phyloP scores from a whole-genome alignment of 2,329 filamentous ascomycete species.

The Sclerotinia trifoliorum region DNA sequence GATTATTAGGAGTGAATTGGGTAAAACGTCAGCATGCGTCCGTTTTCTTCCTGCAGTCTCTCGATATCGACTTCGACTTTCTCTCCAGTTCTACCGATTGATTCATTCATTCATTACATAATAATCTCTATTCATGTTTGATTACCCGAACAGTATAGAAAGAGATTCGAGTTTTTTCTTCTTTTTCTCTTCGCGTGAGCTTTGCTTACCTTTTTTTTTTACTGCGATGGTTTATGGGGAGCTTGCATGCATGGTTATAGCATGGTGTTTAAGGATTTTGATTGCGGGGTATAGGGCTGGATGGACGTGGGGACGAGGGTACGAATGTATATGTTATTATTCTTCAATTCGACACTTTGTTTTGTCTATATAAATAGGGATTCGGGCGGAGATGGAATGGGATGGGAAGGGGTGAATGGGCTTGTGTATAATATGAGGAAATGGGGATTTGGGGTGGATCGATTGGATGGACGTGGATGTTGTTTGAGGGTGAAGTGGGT shows the following conservation, averaged over 20 bases:
- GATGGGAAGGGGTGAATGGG: not conserved
- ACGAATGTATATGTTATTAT: not conserved
- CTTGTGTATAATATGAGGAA: conserved; percentile 12
- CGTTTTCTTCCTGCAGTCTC: not conserved
- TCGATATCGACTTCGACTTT: not conserved
- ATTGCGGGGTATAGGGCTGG: not conserved
- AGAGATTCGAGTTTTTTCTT: not conserved
- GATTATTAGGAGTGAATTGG: not conserved
- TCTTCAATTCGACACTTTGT: conserved; percentile 9
- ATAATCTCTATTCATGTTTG: not conserved
- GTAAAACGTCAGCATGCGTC: not conserved
- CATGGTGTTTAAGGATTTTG: not conserved
- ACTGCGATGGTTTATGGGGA: not conserved
- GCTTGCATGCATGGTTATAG: conserved; percentile 10
- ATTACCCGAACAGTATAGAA: not conserved
- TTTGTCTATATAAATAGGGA: conserved; percentile 17
- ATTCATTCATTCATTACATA: not conserved
- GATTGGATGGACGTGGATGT: not conserved
- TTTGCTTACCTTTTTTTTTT: not conserved
- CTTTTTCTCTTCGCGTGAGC: not conserved
- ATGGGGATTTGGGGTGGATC: not conserved
- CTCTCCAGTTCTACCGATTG: not conserved
- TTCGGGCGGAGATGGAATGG: not conserved
- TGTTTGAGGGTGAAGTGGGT: not conserved
- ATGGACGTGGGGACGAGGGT: not conserved